A percentile compares a stretch with the other conserved stretches of the same genome.
phyloP scores from a whole-genome alignment of 495 filamentous ascomycete species.

The Corynascus novoguineensis region DNA sequence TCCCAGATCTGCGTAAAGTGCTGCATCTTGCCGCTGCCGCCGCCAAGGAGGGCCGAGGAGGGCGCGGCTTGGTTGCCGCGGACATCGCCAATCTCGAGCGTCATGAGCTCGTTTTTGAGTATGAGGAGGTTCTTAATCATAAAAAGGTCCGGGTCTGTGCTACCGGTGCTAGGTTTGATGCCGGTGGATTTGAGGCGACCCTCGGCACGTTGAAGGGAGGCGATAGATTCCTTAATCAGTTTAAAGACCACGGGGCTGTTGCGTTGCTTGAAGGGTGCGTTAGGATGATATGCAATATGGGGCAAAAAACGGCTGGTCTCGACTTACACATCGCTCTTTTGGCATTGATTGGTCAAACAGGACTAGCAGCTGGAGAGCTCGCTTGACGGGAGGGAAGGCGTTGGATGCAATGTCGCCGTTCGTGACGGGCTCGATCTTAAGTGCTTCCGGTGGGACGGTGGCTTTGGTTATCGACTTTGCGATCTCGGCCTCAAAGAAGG shows the following conservation, averaged over 20 bases:
- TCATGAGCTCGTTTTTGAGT: slow-evolving; percentile 84
- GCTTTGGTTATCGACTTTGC: slow-evolving; percentile 46
- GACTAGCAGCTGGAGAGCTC: slow-evolving; percentile 75
- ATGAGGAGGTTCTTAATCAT: slow-evolving; percentile 86
- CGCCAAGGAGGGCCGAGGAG: neutral
- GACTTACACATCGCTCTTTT: slow-evolving; percentile 66
- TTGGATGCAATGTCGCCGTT: slow-evolving; percentile 52
- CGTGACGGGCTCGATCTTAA: slow-evolving; percentile 37
- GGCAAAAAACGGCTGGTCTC: neutral
- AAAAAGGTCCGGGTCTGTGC: slow-evolving; percentile 72
- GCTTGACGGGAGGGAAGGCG: slow-evolving; percentile 58
- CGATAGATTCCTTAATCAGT: slow-evolving; percentile 43
- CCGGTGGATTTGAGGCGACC: slow-evolving; percentile 38
- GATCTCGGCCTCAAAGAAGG: slow-evolving; percentile 46
- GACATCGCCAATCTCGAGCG: slow-evolving; percentile 86
- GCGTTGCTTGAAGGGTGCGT: slow-evolving; percentile 46
- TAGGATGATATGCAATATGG: slow-evolving; percentile 3
- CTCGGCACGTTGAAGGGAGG: slow-evolving; percentile 49
- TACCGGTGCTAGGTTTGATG: slow-evolving; percentile 18
- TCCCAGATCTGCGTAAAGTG: slow-evolving; percentile 60
- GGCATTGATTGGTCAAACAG: slow-evolving; percentile 67
- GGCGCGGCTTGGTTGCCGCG: slow-evolving; percentile 54
- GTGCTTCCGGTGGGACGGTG: slow-evolving; percentile 35
- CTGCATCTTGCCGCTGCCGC: slow-evolving; percentile 10
- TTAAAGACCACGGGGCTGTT: slow-evolving; percentile 46